Evolutionary conservation across 2,329 filamentous ascomycete species (phyloP), one percentile per base, ranked within the genome.

Genomic region (Zymoseptoria tritici): DNA sequence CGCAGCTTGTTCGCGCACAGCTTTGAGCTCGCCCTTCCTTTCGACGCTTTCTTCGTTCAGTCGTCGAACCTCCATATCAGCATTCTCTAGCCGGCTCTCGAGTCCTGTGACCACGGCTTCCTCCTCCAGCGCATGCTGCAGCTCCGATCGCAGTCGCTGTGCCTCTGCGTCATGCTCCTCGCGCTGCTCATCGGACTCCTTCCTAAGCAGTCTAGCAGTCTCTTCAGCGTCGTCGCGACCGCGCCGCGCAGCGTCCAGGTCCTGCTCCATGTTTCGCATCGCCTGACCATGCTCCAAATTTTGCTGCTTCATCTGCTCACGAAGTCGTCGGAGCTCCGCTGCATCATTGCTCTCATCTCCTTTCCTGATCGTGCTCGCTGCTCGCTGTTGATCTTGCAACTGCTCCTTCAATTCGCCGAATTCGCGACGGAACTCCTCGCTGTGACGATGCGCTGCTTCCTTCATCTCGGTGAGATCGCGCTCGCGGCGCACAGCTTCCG

Each of bases 151-250:
- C 13, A 70, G 54, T 3, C 65, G 65, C 31, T 64, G 59, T n/a
- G 66, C 60, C 46, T 66, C 63, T 19, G 57, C 60, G 2, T 66
- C 63, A 26, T 68, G 58, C 21, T 64, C 57, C 1, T 64, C 60
- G 5, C 62, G 64, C 13, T 65, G 59, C 36, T 64, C 59, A 9
- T 71, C 66, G 3, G 68, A 59, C 36, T 70, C 68, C 46, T 71
- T 60, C 11, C 63, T 61, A 20, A 66, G 59, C 9, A 59, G 51
- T n/a, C 52, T 54, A 2, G 60, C 62, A 31, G 58, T 55, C 53
- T 68, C 66, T 29, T 66, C 66, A 9, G 67, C 65, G 24, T 66
- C 57, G 20, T 66, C 62, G n/a, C 60, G 58, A 21, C 59, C 60
- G 19, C 64, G 62, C 21, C 62, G 58, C 9, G 62, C 67, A n/a